Evolutionary conservation across 805 yeast species (phyloP).

Genomic region (Candida railenensis): DNA sequence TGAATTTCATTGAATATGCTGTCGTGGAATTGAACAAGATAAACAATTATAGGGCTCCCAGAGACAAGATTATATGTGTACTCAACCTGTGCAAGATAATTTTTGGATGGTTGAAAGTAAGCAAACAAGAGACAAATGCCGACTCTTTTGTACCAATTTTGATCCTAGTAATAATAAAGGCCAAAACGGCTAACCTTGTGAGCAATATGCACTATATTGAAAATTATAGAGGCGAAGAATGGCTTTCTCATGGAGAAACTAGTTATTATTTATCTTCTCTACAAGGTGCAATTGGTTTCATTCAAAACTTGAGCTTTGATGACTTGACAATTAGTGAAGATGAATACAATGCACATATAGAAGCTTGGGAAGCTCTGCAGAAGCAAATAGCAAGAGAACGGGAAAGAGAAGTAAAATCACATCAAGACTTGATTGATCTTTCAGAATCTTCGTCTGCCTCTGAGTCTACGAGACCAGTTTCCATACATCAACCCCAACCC

Average conservation of each 20-base stretch:
- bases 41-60: slow-evolving; percentile 83
- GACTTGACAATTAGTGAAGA: slow-evolving; percentile 61
- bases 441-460: not conserved
- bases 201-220: slow-evolving; percentile 86
- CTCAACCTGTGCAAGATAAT: slow-evolving; percentile 91
- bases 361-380: slow-evolving; percentile 45
- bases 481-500: slow-evolving; percentile 15
- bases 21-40: slow-evolving; percentile 73
- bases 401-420: slow-evolving; percentile 9
- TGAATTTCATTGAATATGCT: slow-evolving; percentile 58
- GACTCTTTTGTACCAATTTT: slow-evolving; percentile 91
- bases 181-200: slow-evolving; percentile 61
- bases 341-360: slow-evolving; percentile 57
- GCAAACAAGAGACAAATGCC: slow-evolving; percentile 75
- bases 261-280: slow-evolving; percentile 89
- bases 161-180: slow-evolving; percentile 72
- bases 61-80: slow-evolving; percentile 90
- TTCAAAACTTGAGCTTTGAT: slow-evolving; percentile 56
- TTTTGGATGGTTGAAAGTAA: slow-evolving; percentile 77
- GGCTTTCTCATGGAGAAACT: slow-evolving; percentile 77
- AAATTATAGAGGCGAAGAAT: slow-evolving; percentile 72
- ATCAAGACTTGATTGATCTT: not conserved
- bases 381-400: slow-evolving; percentile 14
- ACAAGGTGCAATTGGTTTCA: slow-evolving; percentile 82
- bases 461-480: slow-evolving; percentile 5